A percentile compares a stretch with the other conserved stretches of the same genome.
phyloP scores from a whole-genome alignment of 371 early-diverging fungal genomes.

The Mortierella sp. region DNA sequence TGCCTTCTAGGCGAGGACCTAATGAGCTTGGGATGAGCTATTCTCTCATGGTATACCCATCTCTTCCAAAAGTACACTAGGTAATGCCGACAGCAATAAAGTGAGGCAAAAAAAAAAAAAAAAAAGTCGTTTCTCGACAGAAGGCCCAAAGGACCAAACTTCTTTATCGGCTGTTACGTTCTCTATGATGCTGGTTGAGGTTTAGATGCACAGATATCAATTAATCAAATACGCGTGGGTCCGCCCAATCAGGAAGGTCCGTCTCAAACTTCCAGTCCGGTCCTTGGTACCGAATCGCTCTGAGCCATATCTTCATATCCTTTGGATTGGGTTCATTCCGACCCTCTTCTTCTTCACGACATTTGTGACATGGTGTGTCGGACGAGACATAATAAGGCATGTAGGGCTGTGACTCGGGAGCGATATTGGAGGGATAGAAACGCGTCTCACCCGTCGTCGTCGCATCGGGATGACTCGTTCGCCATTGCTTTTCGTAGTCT shows the following conservation, averaged over 20 bases:
- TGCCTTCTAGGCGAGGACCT: too few species aligned
- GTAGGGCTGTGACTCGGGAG: slow-evolving; percentile 41
- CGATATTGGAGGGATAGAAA: slow-evolving; percentile 40
- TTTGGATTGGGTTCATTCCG: slow-evolving; percentile 27
- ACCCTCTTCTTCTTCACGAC: slow-evolving; percentile 28
- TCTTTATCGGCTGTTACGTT: neutral
- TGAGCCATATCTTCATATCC: slow-evolving; percentile 50
- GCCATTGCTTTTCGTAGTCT: slow-evolving; percentile 9
- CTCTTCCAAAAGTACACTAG: too few species aligned
- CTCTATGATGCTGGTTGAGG: neutral
- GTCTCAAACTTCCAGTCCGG: slow-evolving; percentile 50
- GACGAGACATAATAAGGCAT: slow-evolving; percentile 41
- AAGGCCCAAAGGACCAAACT: neutral
- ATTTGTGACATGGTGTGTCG: slow-evolving; percentile 44
- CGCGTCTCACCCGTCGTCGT: slow-evolving; percentile 37
- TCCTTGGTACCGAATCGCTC: slow-evolving; percentile 46
- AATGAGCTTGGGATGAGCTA: too few species aligned
- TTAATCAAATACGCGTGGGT: slow-evolving; percentile 27
- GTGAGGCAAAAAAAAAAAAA: neutral
- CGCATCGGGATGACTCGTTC: neutral
- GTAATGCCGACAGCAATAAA: too few species aligned
- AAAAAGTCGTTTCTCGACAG: neutral
- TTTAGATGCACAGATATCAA: neutral
- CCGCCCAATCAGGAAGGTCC: slow-evolving; percentile 52
- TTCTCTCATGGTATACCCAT: too few species aligned